A percentile compares a stretch with the other conserved stretches of the same genome.
These are phyloP conservation scores for Neurospora discreta DNA, from an alignment of 495 filamentous ascomycete species.

Conservation along the genomic window DNA sequence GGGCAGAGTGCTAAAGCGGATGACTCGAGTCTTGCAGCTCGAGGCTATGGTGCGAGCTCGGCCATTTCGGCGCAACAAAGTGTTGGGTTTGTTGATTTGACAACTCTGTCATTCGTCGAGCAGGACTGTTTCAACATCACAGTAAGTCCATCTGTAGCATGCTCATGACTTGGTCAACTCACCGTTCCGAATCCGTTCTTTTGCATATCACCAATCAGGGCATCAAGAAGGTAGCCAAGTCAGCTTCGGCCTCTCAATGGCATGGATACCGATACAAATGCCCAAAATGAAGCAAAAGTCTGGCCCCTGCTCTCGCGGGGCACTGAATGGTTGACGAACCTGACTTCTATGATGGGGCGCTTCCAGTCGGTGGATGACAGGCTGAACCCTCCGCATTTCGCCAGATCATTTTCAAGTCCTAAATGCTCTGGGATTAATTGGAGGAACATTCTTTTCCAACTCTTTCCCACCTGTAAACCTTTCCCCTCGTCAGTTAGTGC, in stretches of 20 bases:
- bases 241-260: conserved; percentile 43
- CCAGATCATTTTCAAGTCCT: conserved; percentile 35
- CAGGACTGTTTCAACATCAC: conserved; percentile 49
- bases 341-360: conserved; percentile 19
- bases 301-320: conserved; percentile 19
- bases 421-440: conserved; percentile 39
- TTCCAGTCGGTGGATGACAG: conserved; percentile 14
- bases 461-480: not conserved
- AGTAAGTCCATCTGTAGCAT: conserved; percentile 40
- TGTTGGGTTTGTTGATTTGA: conserved; percentile 68
- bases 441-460: conserved; percentile 46
- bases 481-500: conserved; percentile 15
- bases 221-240: conserved; percentile 80
- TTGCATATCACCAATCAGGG: conserved; percentile 29
- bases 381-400: conserved; percentile 40
- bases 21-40: conserved; percentile 38
- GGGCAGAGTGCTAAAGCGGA: conserved; percentile 17
- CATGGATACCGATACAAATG: conserved; percentile 83
- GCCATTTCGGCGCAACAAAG: conserved; percentile 49
- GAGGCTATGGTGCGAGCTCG: conserved; percentile 68
- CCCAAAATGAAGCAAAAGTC: conserved; percentile 51
- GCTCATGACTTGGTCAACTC: not conserved
- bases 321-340: conserved; percentile 12
- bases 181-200: conserved; percentile 4
- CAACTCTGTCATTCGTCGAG: conserved; percentile 58